Conservation (phyloP, 2,329 filamentous ascomycete species). For the Macrophomina phaseolina region DNA sequence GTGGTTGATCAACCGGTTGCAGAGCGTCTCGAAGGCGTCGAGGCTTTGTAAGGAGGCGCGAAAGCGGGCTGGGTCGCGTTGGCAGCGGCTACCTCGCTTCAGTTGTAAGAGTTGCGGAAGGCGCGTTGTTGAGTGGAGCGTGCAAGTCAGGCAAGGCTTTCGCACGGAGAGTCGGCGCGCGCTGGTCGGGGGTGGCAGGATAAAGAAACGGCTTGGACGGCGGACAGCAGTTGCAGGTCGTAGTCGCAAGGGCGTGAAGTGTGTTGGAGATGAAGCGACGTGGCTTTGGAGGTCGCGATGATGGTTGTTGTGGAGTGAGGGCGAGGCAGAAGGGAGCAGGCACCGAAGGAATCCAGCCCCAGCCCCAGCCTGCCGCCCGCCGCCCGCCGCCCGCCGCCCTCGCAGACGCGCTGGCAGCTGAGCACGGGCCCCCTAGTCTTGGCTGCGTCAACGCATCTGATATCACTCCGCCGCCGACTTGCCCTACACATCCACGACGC, state of each 20-base stretch:
- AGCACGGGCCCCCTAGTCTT: conserved; percentile 9
- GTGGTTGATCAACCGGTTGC: conserved; percentile 9
- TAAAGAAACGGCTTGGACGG: not conserved
- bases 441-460: conserved; percentile 10
- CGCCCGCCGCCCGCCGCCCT: no score
- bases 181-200: conserved; percentile 10
- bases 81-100: conserved; percentile 15
- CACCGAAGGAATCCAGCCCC: conserved; percentile 4
- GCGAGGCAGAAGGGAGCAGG: conserved; percentile 21
- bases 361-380: no score
- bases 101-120: conserved; percentile 5
- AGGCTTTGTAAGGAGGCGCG: conserved; percentile 6
- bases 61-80: conserved; percentile 2
- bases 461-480: conserved; percentile 12
- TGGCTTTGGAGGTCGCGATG: conserved; percentile 20
- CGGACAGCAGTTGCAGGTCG: not conserved
- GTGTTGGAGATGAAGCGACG: conserved; percentile 24
- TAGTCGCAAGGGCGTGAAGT: conserved; percentile 12
- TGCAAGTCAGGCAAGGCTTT: conserved; percentile 17
- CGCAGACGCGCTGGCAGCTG: conserved; percentile 14
- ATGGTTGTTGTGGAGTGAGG: conserved; percentile 18
- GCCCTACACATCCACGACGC: conserved; percentile 11
- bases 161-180: conserved; percentile 15
- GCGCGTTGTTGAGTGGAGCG: conserved; percentile 8
- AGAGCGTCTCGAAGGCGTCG: conserved; percentile 1